phyloP scores from a whole-genome alignment of 306 rosid species.

The Lathyrus tuberosus region DNA sequence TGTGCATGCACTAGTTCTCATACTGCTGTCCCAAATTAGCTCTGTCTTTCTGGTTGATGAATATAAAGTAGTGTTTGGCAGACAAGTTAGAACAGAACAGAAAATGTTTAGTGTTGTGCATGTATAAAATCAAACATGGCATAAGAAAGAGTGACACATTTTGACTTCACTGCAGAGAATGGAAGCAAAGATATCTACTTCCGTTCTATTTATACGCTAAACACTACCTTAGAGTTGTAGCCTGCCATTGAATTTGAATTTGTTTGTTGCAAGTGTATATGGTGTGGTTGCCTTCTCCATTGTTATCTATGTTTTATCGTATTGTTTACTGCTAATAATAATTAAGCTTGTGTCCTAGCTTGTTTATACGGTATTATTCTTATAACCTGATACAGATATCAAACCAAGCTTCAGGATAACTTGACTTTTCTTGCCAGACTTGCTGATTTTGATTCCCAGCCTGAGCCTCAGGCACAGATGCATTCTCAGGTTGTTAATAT shows the following conservation, averaged over 20 bases:
- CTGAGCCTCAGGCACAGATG: conserved; percentile 32
- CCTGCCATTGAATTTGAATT: conserved; percentile 9
- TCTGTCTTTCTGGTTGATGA: conserved; percentile 10
- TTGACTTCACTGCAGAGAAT: not conserved
- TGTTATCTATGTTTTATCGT: conserved; percentile 2
- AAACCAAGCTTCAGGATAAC: conserved; percentile 62
- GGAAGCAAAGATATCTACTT: not conserved
- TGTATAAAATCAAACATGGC: not conserved
- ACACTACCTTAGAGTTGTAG: conserved; percentile 10
- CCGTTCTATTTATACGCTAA: not conserved
- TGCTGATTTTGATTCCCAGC: conserved; percentile 47
- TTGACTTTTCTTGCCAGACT: conserved; percentile 53
- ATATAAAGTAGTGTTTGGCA: not conserved
- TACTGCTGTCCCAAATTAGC: conserved; percentile 15
- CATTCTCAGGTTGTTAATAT: conserved; percentile 51
- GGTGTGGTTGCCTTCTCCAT: not conserved
- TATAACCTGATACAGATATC: conserved; percentile 42
- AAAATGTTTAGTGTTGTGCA: not conserved
- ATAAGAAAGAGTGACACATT: not conserved
- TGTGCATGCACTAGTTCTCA: conserved; percentile 19
- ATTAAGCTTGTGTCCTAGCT: conserved; percentile 4
- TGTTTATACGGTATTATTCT: conserved; percentile 6
- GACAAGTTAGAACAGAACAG: not conserved
- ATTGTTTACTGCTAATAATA: conserved; percentile 7
- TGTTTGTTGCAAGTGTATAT: conserved; percentile 13